Base-by-base conservation (phyloP, 768 basidiomycete genomes). In the Fomitopsis serialis region DNA sequence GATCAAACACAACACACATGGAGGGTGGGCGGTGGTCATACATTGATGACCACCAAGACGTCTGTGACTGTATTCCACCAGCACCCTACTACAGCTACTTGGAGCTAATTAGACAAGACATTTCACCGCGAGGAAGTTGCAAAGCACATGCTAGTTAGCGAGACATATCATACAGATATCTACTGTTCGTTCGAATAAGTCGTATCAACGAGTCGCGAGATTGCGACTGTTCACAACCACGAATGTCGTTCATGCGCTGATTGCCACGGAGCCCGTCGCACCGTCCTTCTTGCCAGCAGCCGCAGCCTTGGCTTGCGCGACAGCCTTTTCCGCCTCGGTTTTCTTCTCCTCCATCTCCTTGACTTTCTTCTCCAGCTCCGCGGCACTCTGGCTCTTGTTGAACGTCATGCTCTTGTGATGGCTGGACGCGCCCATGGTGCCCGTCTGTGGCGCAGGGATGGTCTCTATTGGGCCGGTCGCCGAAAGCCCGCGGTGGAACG, bases 401-500 rank as follows among this genome's bases (percentile, higher is more conserved):
- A 92, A 92, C 42, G 79, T 82, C 58, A 89, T 72, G 53, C 83
- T 89, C 64, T 76, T 79, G 65, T 91, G 78, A 19, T 77, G 83
- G 61, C 88, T 89, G 15, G 77, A 61, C 6, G 72, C 79, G 22
- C 80, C 77, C 69, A 87, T 85, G 19, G 82, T 78, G 19, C 86
- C 87, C 2, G 84, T 71, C 67, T 82, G 84, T 7, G 87, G 85
- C 0, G 75, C 77, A 5, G 73, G 65, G 0, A 89, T 80, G 49
- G 64, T 86, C 37, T 87, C 82, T 57, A 87, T 59, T 7, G 85
- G 84, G 0, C 80, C 78, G 24, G 70, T 75, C 3, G 78, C 73
- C 15, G 81, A 76, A 24, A 92, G 68, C 0, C 90, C 89, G 21
- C 89, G 85, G 63, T 92, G 88, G 78, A 93, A 93, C 12, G 83